phyloP scores from a whole-genome alignment of 2,329 filamentous ascomycete genomes.

The Colletotrichum caudatum region DNA sequence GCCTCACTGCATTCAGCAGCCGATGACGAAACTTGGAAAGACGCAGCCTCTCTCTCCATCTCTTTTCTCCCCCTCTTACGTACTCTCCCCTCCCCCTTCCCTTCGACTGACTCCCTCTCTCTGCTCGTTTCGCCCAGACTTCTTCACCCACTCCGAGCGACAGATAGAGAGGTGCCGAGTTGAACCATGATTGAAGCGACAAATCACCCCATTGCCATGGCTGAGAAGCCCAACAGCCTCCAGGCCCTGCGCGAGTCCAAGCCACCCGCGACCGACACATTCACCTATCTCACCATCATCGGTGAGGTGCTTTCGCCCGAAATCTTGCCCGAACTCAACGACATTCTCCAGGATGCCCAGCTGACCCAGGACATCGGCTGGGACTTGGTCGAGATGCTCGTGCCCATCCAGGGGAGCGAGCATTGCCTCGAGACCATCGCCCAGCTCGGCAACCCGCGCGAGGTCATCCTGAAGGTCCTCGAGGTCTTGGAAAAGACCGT shows the following conservation, averaged over 20 bases:
- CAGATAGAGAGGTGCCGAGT: slow-evolving; percentile 6
- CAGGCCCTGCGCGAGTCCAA: slow-evolving; percentile 61
- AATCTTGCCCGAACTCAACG: slow-evolving; percentile 74
- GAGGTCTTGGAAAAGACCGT: slow-evolving; percentile 73
- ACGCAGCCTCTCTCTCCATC: slow-evolving; percentile 16
- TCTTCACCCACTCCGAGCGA: slow-evolving; percentile 11
- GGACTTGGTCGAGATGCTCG: slow-evolving; percentile 83
- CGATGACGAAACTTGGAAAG: slow-evolving; percentile 37
- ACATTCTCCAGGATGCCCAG: slow-evolving; percentile 74
- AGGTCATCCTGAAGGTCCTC: slow-evolving; percentile 84
- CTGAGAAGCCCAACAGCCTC: slow-evolving; percentile 55
- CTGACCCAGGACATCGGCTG: slow-evolving; percentile 84
- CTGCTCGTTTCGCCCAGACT: slow-evolving; percentile 1
- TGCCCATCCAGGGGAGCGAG: slow-evolving; percentile 76
- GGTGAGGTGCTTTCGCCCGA: slow-evolving; percentile 78
- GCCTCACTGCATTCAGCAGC: slow-evolving; percentile 8
- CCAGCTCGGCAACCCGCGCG: slow-evolving; percentile 81
- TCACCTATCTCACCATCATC: slow-evolving; percentile 83
- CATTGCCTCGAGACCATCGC: slow-evolving; percentile 80
- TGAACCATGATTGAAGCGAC: slow-evolving; percentile 40
- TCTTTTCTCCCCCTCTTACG: slow-evolving; percentile 17
- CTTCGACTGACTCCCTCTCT: slow-evolving; percentile 11
- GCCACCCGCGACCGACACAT: slow-evolving; percentile 70
- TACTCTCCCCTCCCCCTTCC: slow-evolving; percentile 23
- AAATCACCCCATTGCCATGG: slow-evolving; percentile 36